A percentile compares a stretch with the other conserved stretches of the same genome.
Conservation (phyloP, 768 basidiomycete genomes). For the Lentinula aciculospora region DNA sequence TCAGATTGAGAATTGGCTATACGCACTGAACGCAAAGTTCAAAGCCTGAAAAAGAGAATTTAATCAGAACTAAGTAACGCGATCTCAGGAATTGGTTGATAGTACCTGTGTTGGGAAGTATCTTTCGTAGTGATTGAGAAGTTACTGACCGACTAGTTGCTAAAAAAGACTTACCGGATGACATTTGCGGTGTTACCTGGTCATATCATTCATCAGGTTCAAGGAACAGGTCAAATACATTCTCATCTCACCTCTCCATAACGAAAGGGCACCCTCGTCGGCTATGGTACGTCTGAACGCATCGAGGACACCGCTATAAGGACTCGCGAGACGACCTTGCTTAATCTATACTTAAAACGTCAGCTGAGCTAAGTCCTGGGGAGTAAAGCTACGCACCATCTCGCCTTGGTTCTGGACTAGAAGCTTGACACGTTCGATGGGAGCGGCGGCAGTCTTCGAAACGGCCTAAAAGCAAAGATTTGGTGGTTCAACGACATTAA, state of each 20-base stretch:
- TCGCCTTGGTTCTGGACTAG: constrained; percentile 99
- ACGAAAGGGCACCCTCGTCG: constrained; percentile 91
- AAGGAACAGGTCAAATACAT: not conserved
- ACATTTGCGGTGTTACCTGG: constrained; percentile 99
- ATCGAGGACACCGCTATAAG: constrained; percentile 95
- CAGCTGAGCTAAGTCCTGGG: constrained; percentile 18
- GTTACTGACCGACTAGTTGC: not conserved
- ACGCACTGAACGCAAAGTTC: constrained; percentile 97
- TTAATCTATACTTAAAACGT: constrained; percentile 71
- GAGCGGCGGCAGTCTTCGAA: constrained; percentile 97
- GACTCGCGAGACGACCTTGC: constrained; percentile 93
- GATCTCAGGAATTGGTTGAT: not conserved
- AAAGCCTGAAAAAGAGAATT: not conserved
- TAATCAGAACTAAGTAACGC: not conserved
- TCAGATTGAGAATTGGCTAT: constrained; percentile 2
- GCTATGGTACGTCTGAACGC: constrained; percentile 89
- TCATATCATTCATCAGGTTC: not conserved
- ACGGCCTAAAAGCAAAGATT: constrained; percentile 62
- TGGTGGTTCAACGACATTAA: constrained; percentile 14
- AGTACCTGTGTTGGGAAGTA: constrained; percentile 99
- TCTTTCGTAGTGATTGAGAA: constrained; percentile 36
- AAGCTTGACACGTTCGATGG: constrained; percentile 99
- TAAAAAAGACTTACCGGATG: constrained; percentile 40
- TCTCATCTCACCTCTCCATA: constrained; percentile 60
- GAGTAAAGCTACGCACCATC: constrained; percentile 57